These are phyloP conservation scores for Penicillium corylophilum DNA, from an alignment of 2,329 filamentous ascomycete species.

Conservation along the genomic window DNA sequence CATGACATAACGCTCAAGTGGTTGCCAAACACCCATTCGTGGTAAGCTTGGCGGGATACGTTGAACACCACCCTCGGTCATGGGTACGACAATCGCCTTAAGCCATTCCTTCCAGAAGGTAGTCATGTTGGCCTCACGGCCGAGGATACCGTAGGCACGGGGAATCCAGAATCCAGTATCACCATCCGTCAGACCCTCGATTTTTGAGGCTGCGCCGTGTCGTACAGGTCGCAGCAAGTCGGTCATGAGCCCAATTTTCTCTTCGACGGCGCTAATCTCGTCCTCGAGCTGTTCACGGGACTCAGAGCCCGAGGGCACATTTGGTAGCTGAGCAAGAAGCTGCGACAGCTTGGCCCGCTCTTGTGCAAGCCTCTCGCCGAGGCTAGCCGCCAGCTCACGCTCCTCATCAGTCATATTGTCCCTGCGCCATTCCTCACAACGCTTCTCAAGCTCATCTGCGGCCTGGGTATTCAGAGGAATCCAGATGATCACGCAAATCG, in stretches of 20 bases:
- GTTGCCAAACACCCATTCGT: constrained; percentile 90
- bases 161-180: constrained; percentile 97
- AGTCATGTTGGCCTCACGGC: constrained; percentile 77
- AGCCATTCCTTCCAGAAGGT: constrained; percentile 99
- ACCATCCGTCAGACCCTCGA: constrained; percentile 91
- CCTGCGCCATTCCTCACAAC: constrained; percentile 84
- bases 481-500: constrained; percentile 90
- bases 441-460: constrained; percentile 69
- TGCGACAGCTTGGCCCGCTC: constrained; percentile 90
- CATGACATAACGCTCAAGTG: constrained; percentile 92
- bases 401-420: constrained; percentile 98
- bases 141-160: constrained; percentile 87
- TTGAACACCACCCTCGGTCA: constrained; percentile 82
- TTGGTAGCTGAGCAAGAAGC: constrained; percentile 78
- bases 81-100: constrained; percentile 87
- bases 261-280: constrained; percentile 90
- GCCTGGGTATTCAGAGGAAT: constrained; percentile 78
- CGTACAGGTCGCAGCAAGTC: constrained; percentile 89
- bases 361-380: constrained; percentile 80
- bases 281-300: constrained; percentile 86
- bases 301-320: constrained; percentile 73
- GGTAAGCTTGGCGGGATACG: constrained; percentile 86
- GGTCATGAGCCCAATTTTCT: constrained; percentile 96
- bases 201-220: constrained; percentile 93
- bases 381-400: constrained; percentile 84